phyloP scores from a whole-genome alignment of 2,329 filamentous ascomycete species.

The Aspergillus viridinutans region DNA sequence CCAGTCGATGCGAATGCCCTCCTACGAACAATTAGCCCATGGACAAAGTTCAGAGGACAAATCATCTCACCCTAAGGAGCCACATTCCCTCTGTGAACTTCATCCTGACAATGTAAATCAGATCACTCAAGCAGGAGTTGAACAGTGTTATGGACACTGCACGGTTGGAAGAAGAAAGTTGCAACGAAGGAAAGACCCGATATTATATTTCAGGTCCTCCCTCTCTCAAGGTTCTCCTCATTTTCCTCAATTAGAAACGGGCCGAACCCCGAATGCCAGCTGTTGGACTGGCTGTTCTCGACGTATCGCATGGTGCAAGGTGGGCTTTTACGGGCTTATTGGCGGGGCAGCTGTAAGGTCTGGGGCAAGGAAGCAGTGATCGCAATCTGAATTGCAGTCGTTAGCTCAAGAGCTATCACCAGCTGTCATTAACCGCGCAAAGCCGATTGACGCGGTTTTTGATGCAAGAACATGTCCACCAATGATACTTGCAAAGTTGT shows the following conservation, averaged over 20 bases:
- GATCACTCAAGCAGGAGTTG: background rate
- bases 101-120: constrained; percentile 19
- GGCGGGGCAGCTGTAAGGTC: background rate
- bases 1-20: constrained; percentile 38
- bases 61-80: constrained; percentile 25
- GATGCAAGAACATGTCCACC: background rate
- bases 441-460: background rate
- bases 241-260: background rate
- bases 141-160: background rate
- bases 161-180: background rate
- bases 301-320: background rate
- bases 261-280: background rate
- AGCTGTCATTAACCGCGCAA: background rate
- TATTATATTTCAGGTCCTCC: background rate
- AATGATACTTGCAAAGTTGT: background rate
- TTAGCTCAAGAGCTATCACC: background rate
- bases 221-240: background rate
- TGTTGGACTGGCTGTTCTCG: background rate
- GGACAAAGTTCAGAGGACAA: background rate
- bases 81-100: constrained; percentile 43
- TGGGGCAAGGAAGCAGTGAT: background rate
- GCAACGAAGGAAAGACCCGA: background rate
- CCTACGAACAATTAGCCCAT: constrained; percentile 16
- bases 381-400: background rate
- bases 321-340: background rate